A percentile compares a stretch with the other conserved stretches of the same genome.
These are phyloP conservation scores for Eucalyptus coolabah DNA, from an alignment of 345 rosid genomes.

Conservation along the genomic window DNA sequence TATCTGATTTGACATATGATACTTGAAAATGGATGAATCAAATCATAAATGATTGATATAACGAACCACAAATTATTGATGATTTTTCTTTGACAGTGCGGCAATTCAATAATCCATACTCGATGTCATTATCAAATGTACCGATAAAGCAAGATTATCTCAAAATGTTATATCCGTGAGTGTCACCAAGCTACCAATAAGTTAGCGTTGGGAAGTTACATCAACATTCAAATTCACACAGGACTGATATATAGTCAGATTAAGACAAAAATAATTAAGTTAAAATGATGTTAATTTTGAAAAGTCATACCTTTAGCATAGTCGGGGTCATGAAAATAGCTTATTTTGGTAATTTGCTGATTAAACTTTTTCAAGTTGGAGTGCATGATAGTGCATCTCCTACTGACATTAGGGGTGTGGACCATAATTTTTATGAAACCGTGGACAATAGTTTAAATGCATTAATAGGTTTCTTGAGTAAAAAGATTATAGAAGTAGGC, in stretches of 20 bases:
- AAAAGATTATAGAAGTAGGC: too few species aligned
- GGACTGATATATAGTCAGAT: not conserved
- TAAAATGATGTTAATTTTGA: not conserved
- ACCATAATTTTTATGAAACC: too few species aligned
- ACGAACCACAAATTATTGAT: not conserved
- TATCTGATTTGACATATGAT: not conserved
- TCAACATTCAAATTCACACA: not conserved
- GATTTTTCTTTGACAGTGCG: not conserved
- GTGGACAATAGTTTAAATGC: too few species aligned
- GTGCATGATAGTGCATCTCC: too few species aligned
- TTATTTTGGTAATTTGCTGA: not conserved
- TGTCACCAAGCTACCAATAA: not conserved
- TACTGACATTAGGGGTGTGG: too few species aligned
- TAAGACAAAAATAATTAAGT: not conserved
- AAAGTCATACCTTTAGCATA: not conserved
- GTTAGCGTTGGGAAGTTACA: not conserved
- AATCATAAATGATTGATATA: not conserved
- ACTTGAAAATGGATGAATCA: not conserved
- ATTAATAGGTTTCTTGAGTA: too few species aligned
- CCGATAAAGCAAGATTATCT: not conserved
- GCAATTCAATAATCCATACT: not conserved
- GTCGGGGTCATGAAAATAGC: not conserved
- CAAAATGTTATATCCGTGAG: not conserved
- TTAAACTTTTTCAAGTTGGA: too few species aligned
- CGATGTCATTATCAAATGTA: not conserved